Evolutionary conservation across 768 basidiomycete species (phyloP).

Genomic region (Auriscalpium microsporum): DNA sequence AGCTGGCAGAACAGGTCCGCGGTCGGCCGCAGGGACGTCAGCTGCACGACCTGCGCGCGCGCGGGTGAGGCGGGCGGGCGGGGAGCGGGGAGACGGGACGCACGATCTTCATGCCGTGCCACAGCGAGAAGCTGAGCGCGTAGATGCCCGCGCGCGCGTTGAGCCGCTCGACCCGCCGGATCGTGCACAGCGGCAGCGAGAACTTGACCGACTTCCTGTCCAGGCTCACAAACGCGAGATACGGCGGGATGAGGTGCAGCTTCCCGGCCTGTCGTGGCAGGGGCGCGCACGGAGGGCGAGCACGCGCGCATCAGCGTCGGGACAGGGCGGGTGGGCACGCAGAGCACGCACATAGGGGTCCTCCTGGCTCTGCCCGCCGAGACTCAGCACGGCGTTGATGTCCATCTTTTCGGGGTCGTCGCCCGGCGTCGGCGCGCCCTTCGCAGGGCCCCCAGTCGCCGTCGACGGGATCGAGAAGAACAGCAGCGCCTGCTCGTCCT

Average conservation of each 20-base stretch:
- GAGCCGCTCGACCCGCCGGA: conserved; percentile 88
- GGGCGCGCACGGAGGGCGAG: not conserved
- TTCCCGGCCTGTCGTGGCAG: conserved; percentile 65
- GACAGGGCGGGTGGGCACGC: not conserved
- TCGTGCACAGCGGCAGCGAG: conserved; percentile 84
- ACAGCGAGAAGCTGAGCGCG: conserved; percentile 87
- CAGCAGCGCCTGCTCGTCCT: conserved; percentile 74
- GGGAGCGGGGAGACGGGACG: conserved; percentile 20
- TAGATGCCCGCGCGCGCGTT: conserved; percentile 93
- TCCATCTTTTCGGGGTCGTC: conserved; percentile 64
- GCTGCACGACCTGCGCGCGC: conserved; percentile 66
- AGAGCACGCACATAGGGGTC: conserved; percentile 66
- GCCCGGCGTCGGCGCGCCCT: conserved; percentile 15
- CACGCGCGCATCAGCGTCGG: not conserved
- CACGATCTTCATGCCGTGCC: conserved; percentile 93
- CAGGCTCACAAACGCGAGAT: conserved; percentile 80
- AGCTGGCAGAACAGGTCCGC: conserved; percentile 90
- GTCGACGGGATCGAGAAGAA: conserved; percentile 77
- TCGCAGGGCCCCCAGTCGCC: conserved; percentile 15
- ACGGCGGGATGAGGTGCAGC: conserved; percentile 81
- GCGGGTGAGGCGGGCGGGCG: not conserved
- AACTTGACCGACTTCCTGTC: conserved; percentile 90
- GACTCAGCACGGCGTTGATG: conserved; percentile 80
- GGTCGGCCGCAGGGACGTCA: conserved; percentile 87
- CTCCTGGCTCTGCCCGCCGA: conserved; percentile 71